Percentiles rank a stretch among this genome's conserved stretches.
Evolutionary conservation across 495 filamentous ascomycete species (phyloP).

Genomic region (Parachaetomium inaequale): DNA sequence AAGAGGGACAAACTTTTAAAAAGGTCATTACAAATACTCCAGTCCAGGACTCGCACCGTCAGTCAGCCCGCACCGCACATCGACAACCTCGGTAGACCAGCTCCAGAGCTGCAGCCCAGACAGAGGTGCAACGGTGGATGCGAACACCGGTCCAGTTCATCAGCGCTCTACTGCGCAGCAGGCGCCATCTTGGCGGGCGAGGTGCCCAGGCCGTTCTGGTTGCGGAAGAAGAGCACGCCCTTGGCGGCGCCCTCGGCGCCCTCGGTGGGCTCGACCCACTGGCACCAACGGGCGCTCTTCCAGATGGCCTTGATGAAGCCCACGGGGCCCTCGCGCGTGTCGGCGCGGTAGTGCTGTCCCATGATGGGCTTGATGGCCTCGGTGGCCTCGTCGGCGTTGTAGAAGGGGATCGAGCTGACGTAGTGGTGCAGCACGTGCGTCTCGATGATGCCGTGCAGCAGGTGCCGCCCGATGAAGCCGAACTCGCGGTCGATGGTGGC

Average conservation of each 20-base stretch:
- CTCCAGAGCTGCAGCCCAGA: not conserved
- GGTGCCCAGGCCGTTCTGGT: conserved; percentile 70
- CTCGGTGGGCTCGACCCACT: conserved; percentile 69
- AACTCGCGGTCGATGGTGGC: conserved; percentile 87
- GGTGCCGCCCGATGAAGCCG: conserved; percentile 79
- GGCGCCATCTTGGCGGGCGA: conserved; percentile 45
- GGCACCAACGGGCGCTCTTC: conserved; percentile 64
- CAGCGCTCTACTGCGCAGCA: not conserved
- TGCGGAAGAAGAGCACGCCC: conserved; percentile 68
- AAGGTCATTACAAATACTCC: not conserved
- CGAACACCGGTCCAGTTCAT: not conserved
- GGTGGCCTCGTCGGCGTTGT: conserved; percentile 84
- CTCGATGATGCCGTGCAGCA: conserved; percentile 90
- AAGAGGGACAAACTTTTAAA: not conserved
- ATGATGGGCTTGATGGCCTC: conserved; percentile 80
- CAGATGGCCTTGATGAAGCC: conserved; percentile 64
- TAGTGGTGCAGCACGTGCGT: conserved; percentile 91
- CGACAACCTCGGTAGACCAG: not conserved
- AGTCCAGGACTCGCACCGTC: not conserved
- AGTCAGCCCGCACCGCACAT: not conserved
- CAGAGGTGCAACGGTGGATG: not conserved
- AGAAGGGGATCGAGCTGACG: conserved; percentile 81
- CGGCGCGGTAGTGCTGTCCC: conserved; percentile 73
- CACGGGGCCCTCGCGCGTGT: conserved; percentile 58
- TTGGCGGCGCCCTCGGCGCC: conserved; percentile 61